Conservation (phyloP, 164 flowering plant genomes). For the Annona cherimola region DNA sequence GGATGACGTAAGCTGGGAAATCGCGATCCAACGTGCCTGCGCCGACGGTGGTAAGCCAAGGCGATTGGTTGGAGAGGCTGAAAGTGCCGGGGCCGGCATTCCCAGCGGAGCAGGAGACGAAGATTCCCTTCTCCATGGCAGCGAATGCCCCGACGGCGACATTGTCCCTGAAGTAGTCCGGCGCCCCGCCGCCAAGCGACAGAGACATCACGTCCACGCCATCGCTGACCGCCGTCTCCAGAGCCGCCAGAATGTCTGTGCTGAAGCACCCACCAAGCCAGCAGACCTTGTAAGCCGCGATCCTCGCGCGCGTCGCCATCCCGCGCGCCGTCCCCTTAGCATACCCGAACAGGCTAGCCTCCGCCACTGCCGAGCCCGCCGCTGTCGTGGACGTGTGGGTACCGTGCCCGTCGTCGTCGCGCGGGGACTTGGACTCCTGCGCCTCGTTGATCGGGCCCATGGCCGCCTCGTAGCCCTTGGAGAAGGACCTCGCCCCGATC, state of each 20-base stretch:
- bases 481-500: conserved; percentile 79
- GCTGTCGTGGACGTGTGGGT: conserved; percentile 86
- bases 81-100: conserved; percentile 5
- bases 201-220: conserved; percentile 75
- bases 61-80: conserved; percentile 5
- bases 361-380: conserved; percentile 55
- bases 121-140: conserved; percentile 9
- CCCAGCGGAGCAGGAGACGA: conserved; percentile 10
- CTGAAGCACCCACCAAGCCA: conserved; percentile 83
- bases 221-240: conserved; percentile 72
- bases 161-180: conserved; percentile 53
- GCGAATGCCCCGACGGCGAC: conserved; percentile 45
- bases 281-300: conserved; percentile 81
- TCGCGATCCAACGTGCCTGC: conserved; percentile 15
- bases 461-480: conserved; percentile 63
- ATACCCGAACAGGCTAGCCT: conserved; percentile 66
- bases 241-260: conserved; percentile 65
- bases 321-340: conserved; percentile 85
- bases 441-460: conserved; percentile 68
- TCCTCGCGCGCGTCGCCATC: conserved; percentile 70
- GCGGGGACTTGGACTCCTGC: conserved; percentile 65
- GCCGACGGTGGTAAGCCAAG: conserved; percentile 18
- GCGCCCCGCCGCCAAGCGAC: conserved; percentile 64
- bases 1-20: background rate
- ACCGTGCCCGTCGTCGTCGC: conserved; percentile 93